A percentile compares a stretch with the other conserved stretches of the same genome.
These are phyloP conservation scores for Ascochyta clinopodiicola DNA, from an alignment of 2,329 filamentous ascomycete genomes.

Conservation along the genomic window DNA sequence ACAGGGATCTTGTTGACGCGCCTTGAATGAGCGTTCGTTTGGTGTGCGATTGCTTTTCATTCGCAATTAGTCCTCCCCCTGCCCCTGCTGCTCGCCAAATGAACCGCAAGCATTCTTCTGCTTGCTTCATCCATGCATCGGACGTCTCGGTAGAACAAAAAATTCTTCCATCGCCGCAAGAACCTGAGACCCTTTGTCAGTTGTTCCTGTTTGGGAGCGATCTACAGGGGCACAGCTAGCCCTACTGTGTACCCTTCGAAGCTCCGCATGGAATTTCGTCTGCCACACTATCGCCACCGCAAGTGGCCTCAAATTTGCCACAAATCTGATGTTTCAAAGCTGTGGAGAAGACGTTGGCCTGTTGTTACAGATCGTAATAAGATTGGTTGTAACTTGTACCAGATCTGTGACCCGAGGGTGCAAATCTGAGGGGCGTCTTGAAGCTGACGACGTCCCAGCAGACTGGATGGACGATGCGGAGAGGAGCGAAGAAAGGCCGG, in stretches of 20 bases:
- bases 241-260: slow-evolving; percentile 16
- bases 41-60: slow-evolving; percentile 24
- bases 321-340: slow-evolving; percentile 27
- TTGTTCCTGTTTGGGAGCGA: slow-evolving; percentile 15
- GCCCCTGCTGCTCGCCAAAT: slow-evolving; percentile 28
- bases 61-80: slow-evolving; percentile 34
- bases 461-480: slow-evolving; percentile 35
- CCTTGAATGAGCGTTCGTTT: slow-evolving; percentile 28
- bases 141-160: slow-evolving; percentile 17
- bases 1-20: slow-evolving; percentile 32
- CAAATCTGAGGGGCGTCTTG: slow-evolving; percentile 8
- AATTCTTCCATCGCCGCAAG: slow-evolving; percentile 16
- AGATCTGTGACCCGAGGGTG: slow-evolving; percentile 10
- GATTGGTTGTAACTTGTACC: slow-evolving; percentile 6
- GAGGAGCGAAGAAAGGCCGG: slow-evolving; percentile 29
- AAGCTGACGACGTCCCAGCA: slow-evolving; percentile 29
- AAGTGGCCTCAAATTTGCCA: slow-evolving; percentile 21
- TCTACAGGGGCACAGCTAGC: slow-evolving; percentile 28
- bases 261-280: slow-evolving; percentile 22
- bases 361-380: slow-evolving; percentile 24
- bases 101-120: slow-evolving; percentile 9
- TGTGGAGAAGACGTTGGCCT: slow-evolving; percentile 22
- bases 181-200: slow-evolving; percentile 13
- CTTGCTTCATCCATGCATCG: slow-evolving; percentile 20
- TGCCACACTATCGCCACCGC: slow-evolving; percentile 26